A percentile compares a stretch with the other conserved stretches of the same genome.
phyloP scores from a whole-genome alignment of 306 rosid genomes.

The Medicago lupulina region DNA sequence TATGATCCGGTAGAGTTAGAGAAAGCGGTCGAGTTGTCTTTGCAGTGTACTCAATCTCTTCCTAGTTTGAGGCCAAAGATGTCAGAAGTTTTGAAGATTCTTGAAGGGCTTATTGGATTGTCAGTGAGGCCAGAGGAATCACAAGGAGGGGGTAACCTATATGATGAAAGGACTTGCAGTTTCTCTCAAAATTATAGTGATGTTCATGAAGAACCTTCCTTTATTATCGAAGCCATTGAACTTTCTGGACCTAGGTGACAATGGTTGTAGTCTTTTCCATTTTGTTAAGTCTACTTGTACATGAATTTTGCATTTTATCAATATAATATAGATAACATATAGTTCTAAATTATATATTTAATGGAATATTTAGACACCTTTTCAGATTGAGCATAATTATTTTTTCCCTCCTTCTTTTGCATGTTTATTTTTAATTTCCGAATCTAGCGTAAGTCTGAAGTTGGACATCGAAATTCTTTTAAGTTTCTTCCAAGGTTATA shows the following conservation, averaged over 20 bases:
- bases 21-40: conserved; percentile 69
- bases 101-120: conserved; percentile 78
- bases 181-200: conserved; percentile 72
- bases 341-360: not conserved
- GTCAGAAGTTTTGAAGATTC: conserved; percentile 76
- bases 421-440: conserved; percentile 7
- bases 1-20: conserved; percentile 75
- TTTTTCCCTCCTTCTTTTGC: not conserved
- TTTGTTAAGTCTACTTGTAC: conserved; percentile 45
- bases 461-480: not conserved
- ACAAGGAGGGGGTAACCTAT: conserved; percentile 55
- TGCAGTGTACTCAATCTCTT: conserved; percentile 80
- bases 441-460: conserved; percentile 4
- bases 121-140: conserved; percentile 61
- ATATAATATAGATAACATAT: conserved; percentile 20
- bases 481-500: not conserved
- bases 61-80: conserved; percentile 88
- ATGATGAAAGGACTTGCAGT: conserved; percentile 65
- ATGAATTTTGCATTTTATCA: conserved; percentile 50
- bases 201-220: conserved; percentile 72
- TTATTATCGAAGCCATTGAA: conserved; percentile 87
- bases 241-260: conserved; percentile 93
- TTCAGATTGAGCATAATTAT: not conserved
- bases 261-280: conserved; percentile 11
- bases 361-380: not conserved